Evolutionary conservation across 805 yeast species (phyloP).

Genomic region (Ogataea saltuana): DNA sequence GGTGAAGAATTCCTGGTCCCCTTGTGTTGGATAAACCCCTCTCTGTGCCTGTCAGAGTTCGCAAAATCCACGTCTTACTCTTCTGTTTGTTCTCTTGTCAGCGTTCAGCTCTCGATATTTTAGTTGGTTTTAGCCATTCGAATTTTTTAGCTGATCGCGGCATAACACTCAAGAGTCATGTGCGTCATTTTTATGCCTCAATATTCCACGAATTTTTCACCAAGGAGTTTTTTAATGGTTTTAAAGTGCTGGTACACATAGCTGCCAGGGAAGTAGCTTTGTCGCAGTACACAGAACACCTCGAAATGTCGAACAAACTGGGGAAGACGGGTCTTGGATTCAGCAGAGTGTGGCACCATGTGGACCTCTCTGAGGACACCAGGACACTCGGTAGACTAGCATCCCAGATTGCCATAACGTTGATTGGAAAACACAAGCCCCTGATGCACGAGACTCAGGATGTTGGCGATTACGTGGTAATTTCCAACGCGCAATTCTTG

Average conservation of each 20-base stretch:
- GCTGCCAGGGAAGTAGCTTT: not conserved
- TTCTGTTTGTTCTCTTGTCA: no score
- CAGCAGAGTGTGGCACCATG: constrained; percentile 93
- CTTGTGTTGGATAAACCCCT: no score
- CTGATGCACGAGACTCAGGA: constrained; percentile 76
- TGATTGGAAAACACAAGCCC: constrained; percentile 98
- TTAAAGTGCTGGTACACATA: not conserved
- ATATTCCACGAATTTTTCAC: constrained; percentile 5
- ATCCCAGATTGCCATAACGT: constrained; percentile 77
- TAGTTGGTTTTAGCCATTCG: no score
- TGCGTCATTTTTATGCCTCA: not conserved
- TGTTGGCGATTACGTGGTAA: constrained; percentile 96
- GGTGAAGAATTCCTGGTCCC: not conserved
- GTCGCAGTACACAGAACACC: not conserved
- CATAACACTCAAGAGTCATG: not conserved
- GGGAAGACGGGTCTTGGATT: constrained; percentile 48
- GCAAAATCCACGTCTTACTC: no score
- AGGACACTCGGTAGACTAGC: constrained; percentile 94
- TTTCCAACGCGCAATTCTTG: constrained; percentile 83
- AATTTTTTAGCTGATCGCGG: constrained; percentile 1
- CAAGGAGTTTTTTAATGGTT: not conserved
- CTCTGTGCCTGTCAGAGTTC: constrained; percentile 6
- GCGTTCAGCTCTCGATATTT: no score
- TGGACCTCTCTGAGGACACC: constrained; percentile 80
- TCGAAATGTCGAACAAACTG: constrained; percentile 46